Percentiles rank a stretch among this genome's conserved stretches.
These are phyloP conservation scores for Lipomyces orientalis DNA, from an alignment of 805 yeast genomes.

Conservation along the genomic window DNA sequence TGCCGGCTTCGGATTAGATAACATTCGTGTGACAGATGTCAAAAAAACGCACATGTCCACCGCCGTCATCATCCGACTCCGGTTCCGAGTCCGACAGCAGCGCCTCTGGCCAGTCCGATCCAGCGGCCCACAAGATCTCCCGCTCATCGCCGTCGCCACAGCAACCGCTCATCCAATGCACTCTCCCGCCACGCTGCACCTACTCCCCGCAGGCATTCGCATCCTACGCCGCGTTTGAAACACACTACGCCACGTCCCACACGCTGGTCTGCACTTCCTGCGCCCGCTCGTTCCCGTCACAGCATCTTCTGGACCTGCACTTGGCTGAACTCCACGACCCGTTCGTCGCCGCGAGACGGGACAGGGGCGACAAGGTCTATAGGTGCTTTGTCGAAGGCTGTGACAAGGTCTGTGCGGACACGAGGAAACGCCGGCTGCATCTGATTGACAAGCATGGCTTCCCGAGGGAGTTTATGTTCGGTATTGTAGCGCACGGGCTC, in stretches of 20 bases:
- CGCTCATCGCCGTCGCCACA: neutral
- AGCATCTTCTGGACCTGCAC: constrained; percentile 53
- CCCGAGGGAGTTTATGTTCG: constrained; percentile 47
- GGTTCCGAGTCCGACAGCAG: neutral
- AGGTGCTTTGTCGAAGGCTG: constrained; percentile 55
- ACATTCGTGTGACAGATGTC: neutral
- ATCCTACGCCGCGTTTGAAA: constrained; percentile 35
- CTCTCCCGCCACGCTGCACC: constrained; percentile 34
- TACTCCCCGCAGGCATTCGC: constrained; percentile 23
- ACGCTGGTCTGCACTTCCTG: constrained; percentile 38
- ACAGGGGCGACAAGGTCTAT: constrained; percentile 51
- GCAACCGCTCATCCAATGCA: constrained; percentile 23
- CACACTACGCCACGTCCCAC: constrained; percentile 39
- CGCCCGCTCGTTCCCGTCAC: constrained; percentile 50
- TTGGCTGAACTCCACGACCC: constrained; percentile 62
- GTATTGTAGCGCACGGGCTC: constrained; percentile 33
- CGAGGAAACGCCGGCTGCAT: constrained; percentile 54
- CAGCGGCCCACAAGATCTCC: neutral
- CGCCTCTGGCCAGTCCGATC: neutral
- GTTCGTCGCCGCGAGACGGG: constrained; percentile 47
- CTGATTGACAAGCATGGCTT: constrained; percentile 58
- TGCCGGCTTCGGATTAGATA: too few relatives aligned
- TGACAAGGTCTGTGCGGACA: constrained; percentile 48
- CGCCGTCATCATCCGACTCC: neutral
- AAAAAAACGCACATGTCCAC: neutral